phyloP scores from a whole-genome alignment of 2,329 filamentous ascomycete genomes.

The Neobulgaria alba region DNA sequence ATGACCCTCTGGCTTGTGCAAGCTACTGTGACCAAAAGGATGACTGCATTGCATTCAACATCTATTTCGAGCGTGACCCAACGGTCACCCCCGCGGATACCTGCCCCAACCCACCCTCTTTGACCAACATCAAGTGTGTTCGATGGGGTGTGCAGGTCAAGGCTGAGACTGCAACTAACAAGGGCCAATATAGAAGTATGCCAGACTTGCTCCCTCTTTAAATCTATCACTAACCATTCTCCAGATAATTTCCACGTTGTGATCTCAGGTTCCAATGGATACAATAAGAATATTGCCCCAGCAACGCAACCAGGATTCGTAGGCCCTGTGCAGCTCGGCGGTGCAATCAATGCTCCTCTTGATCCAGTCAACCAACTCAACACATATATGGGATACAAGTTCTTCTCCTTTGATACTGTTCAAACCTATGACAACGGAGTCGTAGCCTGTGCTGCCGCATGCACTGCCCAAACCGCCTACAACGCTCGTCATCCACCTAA shows the following conservation, averaged over 20 bases:
- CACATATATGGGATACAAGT: constrained; percentile 27
- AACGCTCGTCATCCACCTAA: constrained; percentile 26
- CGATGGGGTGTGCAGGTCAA: constrained; percentile 28
- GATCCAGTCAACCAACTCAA: constrained; percentile 17
- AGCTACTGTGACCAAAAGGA: constrained; percentile 23
- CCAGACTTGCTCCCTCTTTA: background rate
- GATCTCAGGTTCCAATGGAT: constrained; percentile 37
- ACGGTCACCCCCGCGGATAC: constrained; percentile 21
- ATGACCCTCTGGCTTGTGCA: constrained; percentile 26
- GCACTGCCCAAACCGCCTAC: constrained; percentile 29
- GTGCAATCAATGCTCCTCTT: constrained; percentile 28
- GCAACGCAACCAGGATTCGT: constrained; percentile 16
- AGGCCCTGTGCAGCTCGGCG: constrained; percentile 26
- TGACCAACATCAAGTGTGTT: constrained; percentile 31
- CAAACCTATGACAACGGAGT: constrained; percentile 14
- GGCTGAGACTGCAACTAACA: constrained; percentile 27
- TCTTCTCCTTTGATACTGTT: constrained; percentile 17
- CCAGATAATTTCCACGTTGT: constrained; percentile 31
- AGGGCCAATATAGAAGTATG: constrained; percentile 26
- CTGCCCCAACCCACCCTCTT: constrained; percentile 29
- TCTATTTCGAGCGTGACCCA: constrained; percentile 31
- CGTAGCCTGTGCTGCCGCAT: constrained; percentile 28
- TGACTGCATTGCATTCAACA: constrained; percentile 29
- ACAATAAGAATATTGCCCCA: constrained; percentile 25
- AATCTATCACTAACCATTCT: constrained; percentile 1